phyloP scores from a whole-genome alignment of 1,139 yeast species.

The Protomyces arabidopsidicola region DNA sequence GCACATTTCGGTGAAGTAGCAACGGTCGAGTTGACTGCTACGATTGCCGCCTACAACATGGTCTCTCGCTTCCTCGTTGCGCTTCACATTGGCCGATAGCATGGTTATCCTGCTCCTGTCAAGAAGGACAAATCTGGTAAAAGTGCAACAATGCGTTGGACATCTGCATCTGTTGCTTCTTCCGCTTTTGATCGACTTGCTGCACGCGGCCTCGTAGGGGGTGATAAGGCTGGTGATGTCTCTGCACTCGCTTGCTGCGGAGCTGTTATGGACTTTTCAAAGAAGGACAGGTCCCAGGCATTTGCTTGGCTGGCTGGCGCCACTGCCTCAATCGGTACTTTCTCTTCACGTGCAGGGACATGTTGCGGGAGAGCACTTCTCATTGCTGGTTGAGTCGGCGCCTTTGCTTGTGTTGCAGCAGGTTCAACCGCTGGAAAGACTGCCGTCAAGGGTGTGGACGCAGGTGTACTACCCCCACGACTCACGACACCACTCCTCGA shows the following conservation, averaged over 20 bases:
- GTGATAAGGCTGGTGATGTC: background rate
- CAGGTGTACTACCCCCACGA: background rate
- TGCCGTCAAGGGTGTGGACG: background rate
- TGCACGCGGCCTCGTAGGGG: background rate
- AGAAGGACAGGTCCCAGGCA: constrained; percentile 17
- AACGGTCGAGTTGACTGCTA: constrained; percentile 13
- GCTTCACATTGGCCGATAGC: constrained; percentile 2
- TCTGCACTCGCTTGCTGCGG: background rate
- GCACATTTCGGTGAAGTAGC: background rate
- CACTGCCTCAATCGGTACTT: background rate
- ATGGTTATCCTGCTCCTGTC: background rate
- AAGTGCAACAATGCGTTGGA: constrained; percentile 3
- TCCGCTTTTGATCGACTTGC: background rate
- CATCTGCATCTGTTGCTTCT: background rate
- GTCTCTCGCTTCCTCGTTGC: constrained; percentile 24
- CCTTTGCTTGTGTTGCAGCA: background rate
- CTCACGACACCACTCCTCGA: background rate
- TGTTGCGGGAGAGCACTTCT: background rate
- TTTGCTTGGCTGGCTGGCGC: background rate
- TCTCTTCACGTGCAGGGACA: no score
- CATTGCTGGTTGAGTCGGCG: background rate
- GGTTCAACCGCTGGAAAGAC: background rate
- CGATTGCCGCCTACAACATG: constrained; percentile 18
- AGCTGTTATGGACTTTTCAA: background rate
- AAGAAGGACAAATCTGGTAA: constrained; percentile 7